Percentiles rank a stretch among this genome's conserved stretches.
Evolutionary conservation across 768 basidiomycete genomes (phyloP).

Genomic region (Tricholoma hemisulphureum): DNA sequence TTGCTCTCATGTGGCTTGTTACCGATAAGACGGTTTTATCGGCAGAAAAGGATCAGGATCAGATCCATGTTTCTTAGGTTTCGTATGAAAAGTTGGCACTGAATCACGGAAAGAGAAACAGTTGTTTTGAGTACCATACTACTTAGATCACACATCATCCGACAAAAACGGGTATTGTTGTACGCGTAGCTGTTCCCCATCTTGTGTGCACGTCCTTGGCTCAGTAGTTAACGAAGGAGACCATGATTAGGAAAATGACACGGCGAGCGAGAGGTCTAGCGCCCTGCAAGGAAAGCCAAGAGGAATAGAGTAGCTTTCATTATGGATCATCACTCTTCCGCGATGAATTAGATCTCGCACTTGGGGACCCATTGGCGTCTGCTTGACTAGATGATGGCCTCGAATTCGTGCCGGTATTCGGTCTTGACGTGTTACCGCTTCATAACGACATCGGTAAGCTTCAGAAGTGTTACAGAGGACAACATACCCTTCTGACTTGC

Average conservation of each 20-base stretch:
- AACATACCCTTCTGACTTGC: conserved; percentile 46
- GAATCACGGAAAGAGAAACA: background rate
- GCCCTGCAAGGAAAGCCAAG: conserved; percentile 1
- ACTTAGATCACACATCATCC: conserved; percentile 11
- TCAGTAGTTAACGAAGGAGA: background rate
- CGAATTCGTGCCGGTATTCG: conserved; percentile 26
- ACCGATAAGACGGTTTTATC: too few relatives aligned
- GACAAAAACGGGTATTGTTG: conserved; percentile 12
- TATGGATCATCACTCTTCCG: conserved; percentile 7
- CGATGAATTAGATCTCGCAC: conserved; percentile 13
- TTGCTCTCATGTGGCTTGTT: too few relatives aligned
- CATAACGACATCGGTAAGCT: background rate
- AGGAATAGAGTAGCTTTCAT: background rate
- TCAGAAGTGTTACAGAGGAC: conserved; percentile 11
- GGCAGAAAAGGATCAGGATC: too few relatives aligned
- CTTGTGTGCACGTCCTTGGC: conserved; percentile 1
- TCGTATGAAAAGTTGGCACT: too few relatives aligned
- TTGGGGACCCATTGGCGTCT: conserved; percentile 11
- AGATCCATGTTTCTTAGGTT: too few relatives aligned
- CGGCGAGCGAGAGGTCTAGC: conserved; percentile 5
- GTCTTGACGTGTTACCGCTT: conserved; percentile 30
- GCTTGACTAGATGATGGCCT: conserved; percentile 19
- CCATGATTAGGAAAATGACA: background rate
- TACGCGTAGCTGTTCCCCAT: conserved; percentile 5
- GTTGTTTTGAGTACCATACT: conserved; percentile 3